Percentiles rank a stretch among this genome's conserved stretches.
Conservation (phyloP, 2,329 filamentous ascomycete genomes). For the Ustilaginoidea virens region DNA sequence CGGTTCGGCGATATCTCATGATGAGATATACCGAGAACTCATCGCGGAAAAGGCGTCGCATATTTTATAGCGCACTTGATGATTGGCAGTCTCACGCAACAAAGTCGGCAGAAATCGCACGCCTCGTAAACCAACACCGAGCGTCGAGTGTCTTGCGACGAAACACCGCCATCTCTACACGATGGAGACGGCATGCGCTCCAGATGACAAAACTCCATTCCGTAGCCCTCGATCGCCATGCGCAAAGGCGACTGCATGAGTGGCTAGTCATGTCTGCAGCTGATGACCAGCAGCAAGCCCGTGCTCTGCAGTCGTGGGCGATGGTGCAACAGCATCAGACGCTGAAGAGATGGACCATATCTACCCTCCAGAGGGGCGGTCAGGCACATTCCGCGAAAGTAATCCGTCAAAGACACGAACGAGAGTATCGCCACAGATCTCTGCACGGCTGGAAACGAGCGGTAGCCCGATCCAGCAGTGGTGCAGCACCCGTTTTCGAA, state of each 20-base stretch:
- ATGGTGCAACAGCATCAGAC: slow-evolving; percentile 16
- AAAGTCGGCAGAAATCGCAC: slow-evolving; percentile 5
- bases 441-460: slow-evolving; percentile 17
- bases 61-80: slow-evolving; percentile 16
- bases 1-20: slow-evolving; percentile 18
- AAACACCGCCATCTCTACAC: slow-evolving; percentile 4
- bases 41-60: slow-evolving; percentile 15
- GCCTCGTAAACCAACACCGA: slow-evolving; percentile 7
- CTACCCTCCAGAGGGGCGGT: slow-evolving; percentile 19
- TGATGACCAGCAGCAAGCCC: slow-evolving; percentile 11
- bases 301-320: slow-evolving; percentile 18
- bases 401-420: slow-evolving; percentile 16
- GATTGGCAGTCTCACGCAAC: slow-evolving; percentile 13
- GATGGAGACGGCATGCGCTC: slow-evolving; percentile 9
- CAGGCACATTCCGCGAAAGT: slow-evolving; percentile 21
- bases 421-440: slow-evolving; percentile 15
- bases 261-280: slow-evolving; percentile 8
- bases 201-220: not conserved
- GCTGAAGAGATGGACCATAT: slow-evolving; percentile 22
- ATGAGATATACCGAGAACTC: slow-evolving; percentile 19
- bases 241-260: slow-evolving; percentile 7
- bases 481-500: slow-evolving; percentile 2
- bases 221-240: not conserved
- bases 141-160: slow-evolving; percentile 5
- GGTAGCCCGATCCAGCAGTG: slow-evolving; percentile 7